Base-by-base conservation (phyloP, 225 moss, liverwort and hornwort species). In the Polytrichum commune region DNA sequence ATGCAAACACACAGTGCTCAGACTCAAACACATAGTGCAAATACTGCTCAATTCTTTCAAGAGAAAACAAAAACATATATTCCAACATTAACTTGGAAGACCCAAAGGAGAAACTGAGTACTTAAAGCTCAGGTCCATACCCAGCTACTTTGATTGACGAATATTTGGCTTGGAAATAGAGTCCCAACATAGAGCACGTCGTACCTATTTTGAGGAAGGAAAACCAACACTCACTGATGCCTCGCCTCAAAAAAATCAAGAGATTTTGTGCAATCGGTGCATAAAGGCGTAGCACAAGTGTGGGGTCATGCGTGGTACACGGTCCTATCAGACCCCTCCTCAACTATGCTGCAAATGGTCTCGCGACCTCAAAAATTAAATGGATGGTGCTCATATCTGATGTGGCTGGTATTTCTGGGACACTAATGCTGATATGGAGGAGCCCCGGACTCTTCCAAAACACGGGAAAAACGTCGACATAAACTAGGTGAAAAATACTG, bases 271-370 rank as follows among this genome's bases (percentile, higher is more conserved):
- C 24, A 9, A 20, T 20, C 7, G 9, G n/a, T 58, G 24, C 58
- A 20, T 22, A 58, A 58, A 58, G 58, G 24, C 58, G 58, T 46
- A 46, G 46, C 46, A 16, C 46, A 46, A 46, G 46, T 16, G 16
- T 46, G 16, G 46, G 46, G 46, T 46, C 46, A 23, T 58, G 58
- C n/a, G 6, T 24, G 24, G n/a, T 24, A 22, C 24, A 13, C 30
- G 30, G 30, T 30, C 20, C 58, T 6, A 7, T n/a, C 22, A 22
- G 22, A 20, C 58, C 58, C 58, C 58, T 58, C 62, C 62, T 63
- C 62, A 63, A 63, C 27, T 63, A 63, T 63, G 27, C 62, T 63
- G 28, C 62, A 63, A 63, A 23, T 24, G 16, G 62, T 63, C 62
- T 27, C 25, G 18, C 8, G 13, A 27, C 60, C 60, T 60, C 60